Conservation (phyloP, 148 eudicot species). For the Chenopodium formosanum region DNA sequence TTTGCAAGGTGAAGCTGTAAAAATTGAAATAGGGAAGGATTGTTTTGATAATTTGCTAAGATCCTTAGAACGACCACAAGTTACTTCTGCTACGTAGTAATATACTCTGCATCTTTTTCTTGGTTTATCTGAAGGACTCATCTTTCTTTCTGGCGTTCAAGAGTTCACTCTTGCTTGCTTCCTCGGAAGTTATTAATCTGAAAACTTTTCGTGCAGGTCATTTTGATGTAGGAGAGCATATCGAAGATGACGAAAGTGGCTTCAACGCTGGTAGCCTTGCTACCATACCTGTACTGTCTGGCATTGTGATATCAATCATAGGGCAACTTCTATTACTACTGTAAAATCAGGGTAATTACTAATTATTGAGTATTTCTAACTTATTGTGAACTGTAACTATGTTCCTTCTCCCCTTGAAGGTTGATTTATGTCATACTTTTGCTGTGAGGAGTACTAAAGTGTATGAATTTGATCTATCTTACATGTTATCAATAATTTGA, state of each 20-base stretch:
- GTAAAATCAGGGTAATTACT: constrained; percentile 13
- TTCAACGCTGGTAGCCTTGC: constrained; percentile 26
- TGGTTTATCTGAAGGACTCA: too few relatives aligned
- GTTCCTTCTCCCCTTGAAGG: not conserved
- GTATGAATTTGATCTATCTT: not conserved
- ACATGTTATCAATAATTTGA: not conserved
- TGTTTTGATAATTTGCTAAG: too few relatives aligned
- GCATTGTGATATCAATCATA: constrained; percentile 28
- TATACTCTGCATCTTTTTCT: not conserved
- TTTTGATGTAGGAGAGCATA: constrained; percentile 58
- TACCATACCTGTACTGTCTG: constrained; percentile 17
- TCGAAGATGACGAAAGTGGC: constrained; percentile 32
- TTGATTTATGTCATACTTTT: not conserved
- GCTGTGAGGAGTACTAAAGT: not conserved
- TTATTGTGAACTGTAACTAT: too few relatives aligned
- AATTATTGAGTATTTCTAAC: not conserved
- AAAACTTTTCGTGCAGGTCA: constrained; percentile 37
- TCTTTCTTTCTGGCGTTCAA: not conserved
- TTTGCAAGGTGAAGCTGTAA: too few relatives aligned
- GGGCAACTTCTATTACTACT: constrained; percentile 24
- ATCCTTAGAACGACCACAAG: too few relatives aligned
- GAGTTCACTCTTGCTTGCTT: not conserved
- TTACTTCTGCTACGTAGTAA: not conserved
- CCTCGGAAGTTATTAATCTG: not conserved
- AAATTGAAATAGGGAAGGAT: too few relatives aligned